Evolutionary conservation across 2,329 filamentous ascomycete species (phyloP).

Genomic region (Colletotrichum karsti): DNA sequence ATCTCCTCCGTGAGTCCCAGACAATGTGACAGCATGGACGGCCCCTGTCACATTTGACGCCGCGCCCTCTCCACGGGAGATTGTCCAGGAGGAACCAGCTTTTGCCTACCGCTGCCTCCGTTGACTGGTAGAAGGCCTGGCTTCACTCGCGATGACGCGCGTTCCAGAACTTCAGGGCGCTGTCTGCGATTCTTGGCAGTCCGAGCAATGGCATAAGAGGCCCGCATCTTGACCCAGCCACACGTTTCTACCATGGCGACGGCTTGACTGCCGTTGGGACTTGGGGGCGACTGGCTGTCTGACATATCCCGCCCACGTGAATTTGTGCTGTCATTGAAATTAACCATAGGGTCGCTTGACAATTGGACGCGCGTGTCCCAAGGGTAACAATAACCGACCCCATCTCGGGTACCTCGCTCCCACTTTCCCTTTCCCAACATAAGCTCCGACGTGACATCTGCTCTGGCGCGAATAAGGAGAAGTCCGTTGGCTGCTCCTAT

Average conservation of each 20-base stretch:
- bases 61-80: conserved; percentile 2
- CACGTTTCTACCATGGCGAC: not conserved
- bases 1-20: conserved; percentile 6
- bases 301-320: not conserved
- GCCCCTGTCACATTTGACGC: conserved; percentile 10
- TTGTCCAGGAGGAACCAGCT: conserved; percentile 1
- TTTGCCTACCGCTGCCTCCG: not conserved
- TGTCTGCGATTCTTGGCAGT: conserved; percentile 10
- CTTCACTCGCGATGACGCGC: conserved; percentile 3
- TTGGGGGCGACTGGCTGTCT: not conserved
- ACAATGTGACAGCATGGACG: conserved; percentile 8
- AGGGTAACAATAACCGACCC: conserved; percentile 1
- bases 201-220: not conserved
- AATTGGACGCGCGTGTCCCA: not conserved
- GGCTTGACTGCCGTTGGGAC: not conserved
- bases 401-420: not conserved
- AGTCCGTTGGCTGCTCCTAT: too few relatives aligned
- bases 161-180: conserved; percentile 8
- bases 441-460: not conserved
- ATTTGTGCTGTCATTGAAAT: not conserved
- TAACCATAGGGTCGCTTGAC: not conserved
- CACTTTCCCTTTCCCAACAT: not conserved
- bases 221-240: not conserved
- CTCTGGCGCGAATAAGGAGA: not conserved
- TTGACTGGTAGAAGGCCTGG: not conserved